Conservation (phyloP, 179 eudicot species). For the Sideroxylon spinosum region DNA sequence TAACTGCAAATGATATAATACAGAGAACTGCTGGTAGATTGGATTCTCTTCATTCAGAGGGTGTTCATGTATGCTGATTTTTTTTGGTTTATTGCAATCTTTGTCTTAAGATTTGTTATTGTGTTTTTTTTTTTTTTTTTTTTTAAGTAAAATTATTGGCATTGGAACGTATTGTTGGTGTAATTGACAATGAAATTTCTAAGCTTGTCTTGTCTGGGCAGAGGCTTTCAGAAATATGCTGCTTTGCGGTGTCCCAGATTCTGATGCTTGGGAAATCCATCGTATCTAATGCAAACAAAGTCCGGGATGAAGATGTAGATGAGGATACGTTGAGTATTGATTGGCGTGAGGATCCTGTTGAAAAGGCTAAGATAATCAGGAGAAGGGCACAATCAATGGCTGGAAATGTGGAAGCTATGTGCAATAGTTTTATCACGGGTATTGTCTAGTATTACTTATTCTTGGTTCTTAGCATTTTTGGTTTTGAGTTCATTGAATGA, state of each 20-base stretch:
- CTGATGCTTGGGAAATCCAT: slow-evolving; percentile 84
- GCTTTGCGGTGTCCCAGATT: slow-evolving; percentile 79
- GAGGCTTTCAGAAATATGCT: slow-evolving; percentile 94
- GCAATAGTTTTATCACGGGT: slow-evolving; percentile 88
- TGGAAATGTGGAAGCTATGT: slow-evolving; percentile 70
- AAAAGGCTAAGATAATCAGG: slow-evolving; percentile 76
- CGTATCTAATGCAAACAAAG: slow-evolving; percentile 62
- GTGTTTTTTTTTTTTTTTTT: neutral
- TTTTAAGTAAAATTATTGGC: neutral
- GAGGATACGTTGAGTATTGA: slow-evolving; percentile 46
- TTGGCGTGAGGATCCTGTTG: slow-evolving; percentile 92
- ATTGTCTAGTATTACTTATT: slow-evolving; percentile 13
- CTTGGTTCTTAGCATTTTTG: neutral
- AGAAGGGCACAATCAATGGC: slow-evolving; percentile 64
- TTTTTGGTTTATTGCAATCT: neutral
- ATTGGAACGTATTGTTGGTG: neutral
- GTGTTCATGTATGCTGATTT: slow-evolving; percentile 72
- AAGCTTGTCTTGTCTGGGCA: slow-evolving; percentile 27
- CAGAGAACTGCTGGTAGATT: slow-evolving; percentile 85
- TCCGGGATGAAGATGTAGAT: slow-evolving; percentile 42
- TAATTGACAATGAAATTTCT: neutral
- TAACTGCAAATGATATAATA: slow-evolving; percentile 65
- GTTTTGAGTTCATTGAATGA: neutral
- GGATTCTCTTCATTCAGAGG: slow-evolving; percentile 96
- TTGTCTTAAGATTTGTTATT: neutral